Conservation (phyloP, 2,329 filamentous ascomycete species). For the Trichoderma sp. region DNA sequence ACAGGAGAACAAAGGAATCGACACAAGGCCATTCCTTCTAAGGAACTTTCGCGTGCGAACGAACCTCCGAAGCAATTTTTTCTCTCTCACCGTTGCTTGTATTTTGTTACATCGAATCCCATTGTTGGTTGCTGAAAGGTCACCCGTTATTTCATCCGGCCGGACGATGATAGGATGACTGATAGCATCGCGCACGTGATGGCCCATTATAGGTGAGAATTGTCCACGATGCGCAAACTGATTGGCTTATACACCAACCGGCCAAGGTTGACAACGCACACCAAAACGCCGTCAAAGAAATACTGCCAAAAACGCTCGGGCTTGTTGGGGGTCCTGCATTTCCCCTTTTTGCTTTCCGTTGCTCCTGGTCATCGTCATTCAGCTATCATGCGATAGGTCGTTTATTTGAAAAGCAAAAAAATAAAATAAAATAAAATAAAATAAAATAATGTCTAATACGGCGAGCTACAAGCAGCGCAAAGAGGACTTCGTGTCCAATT, state of each 20-base stretch:
- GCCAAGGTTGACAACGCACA: slow-evolving; percentile 5
- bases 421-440: not conserved
- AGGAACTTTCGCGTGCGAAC: not conserved
- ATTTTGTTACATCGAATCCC: no score
- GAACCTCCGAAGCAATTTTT: not conserved
- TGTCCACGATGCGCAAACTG: slow-evolving; percentile 16
- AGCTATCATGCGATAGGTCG: slow-evolving; percentile 10
- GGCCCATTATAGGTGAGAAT: slow-evolving; percentile 8
- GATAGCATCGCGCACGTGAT: slow-evolving; percentile 14
- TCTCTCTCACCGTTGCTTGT: not conserved
- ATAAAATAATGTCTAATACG: slow-evolving; percentile 35
- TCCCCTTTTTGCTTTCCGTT: not conserved
- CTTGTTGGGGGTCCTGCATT: not conserved
- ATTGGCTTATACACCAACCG: not conserved
- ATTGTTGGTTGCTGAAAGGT: not conserved
- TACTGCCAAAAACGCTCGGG: not conserved
- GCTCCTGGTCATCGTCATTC: not conserved
- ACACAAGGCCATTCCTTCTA: not conserved
- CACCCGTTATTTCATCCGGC: not conserved
- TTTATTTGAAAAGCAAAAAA: not conserved
- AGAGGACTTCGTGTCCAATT: slow-evolving; percentile 91
- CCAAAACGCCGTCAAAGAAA: not conserved
- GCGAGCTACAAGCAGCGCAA: slow-evolving; percentile 83
- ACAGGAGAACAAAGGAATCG: slow-evolving; percentile 4
- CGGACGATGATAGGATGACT: not conserved